Conservation (phyloP, 306 rosid species). For the Cucurbita argyrosperma region DNA sequence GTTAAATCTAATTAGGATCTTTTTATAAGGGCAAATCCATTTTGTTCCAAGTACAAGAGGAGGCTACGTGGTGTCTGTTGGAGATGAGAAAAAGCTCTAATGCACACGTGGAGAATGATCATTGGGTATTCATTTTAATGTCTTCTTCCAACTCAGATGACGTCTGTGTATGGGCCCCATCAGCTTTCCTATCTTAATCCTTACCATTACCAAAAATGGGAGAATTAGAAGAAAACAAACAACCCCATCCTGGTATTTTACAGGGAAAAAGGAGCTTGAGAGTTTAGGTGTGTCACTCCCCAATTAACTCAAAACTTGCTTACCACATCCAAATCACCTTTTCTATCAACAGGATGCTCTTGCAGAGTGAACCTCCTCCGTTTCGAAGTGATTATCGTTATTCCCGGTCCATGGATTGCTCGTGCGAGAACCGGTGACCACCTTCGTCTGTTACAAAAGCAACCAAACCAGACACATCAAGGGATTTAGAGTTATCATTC, state of each 20-base stretch:
- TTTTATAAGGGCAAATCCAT: not conserved
- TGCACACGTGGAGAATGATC: not conserved
- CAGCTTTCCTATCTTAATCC: conserved; percentile 28
- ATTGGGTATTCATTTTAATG: not conserved
- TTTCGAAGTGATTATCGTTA: not conserved
- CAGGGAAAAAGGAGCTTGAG: conserved; percentile 14
- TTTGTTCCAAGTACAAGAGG: not conserved
- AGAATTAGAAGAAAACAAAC: conserved; percentile 13
- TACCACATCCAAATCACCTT: conserved; percentile 6
- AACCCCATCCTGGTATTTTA: conserved; percentile 31
- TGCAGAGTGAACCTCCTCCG: not conserved
- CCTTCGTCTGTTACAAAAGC: conserved; percentile 37
- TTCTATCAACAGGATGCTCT: not conserved
- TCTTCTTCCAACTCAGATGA: not conserved
- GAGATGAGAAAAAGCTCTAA: too few relatives aligned
- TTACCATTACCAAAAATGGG: conserved; percentile 11
- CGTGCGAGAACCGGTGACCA: conserved; percentile 36
- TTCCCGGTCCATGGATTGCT: conserved; percentile 37
- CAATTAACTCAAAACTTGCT: conserved; percentile 2
- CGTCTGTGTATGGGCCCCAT: not conserved
- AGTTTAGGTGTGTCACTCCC: conserved; percentile 13
- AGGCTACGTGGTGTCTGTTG: too few relatives aligned
- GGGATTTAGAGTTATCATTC: not conserved
- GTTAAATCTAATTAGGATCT: not conserved
- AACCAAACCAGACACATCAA: conserved; percentile 10